A percentile compares a stretch with the other conserved stretches of the same genome.
These are phyloP conservation scores for Crotalaria pallida DNA, from an alignment of 306 rosid species.

Conservation along the genomic window DNA sequence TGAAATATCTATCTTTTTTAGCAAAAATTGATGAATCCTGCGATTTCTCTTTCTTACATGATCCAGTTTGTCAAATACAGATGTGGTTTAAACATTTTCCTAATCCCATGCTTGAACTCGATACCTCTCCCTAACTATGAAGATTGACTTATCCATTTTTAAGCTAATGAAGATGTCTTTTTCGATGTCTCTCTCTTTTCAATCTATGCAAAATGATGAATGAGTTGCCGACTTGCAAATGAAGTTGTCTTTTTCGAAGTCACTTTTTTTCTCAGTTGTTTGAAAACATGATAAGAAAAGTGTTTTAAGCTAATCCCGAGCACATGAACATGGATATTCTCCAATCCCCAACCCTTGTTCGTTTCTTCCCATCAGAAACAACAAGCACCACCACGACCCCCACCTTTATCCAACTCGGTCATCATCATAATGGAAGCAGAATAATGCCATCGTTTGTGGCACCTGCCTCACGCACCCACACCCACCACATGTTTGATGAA, in stretches of 20 bases:
- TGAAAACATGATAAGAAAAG: background rate
- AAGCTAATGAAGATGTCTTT: background rate
- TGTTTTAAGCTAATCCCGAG: background rate
- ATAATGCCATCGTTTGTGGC: too few relatives aligned
- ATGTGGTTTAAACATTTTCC: too few relatives aligned
- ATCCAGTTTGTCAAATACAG: too few relatives aligned
- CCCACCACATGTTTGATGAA: constrained; percentile 43
- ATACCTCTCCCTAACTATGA: too few relatives aligned
- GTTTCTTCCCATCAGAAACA: background rate
- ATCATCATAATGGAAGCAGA: background rate
- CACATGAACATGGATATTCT: background rate
- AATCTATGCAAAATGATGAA: too few relatives aligned
- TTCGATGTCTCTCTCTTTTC: background rate
- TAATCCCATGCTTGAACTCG: too few relatives aligned
- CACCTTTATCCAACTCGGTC: background rate
- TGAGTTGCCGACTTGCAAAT: too few relatives aligned
- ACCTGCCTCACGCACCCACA: constrained; percentile 4
- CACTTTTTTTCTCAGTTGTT: background rate
- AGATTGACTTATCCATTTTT: too few relatives aligned
- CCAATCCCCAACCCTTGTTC: background rate
- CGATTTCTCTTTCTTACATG: too few relatives aligned
- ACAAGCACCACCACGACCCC: background rate
- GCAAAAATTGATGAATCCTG: too few relatives aligned
- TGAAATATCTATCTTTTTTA: too few relatives aligned
- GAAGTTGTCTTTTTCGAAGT: background rate